Percentiles rank a stretch among this genome's conserved stretches.
These are phyloP conservation scores for Aspergillus indologenus DNA, from an alignment of 495 filamentous ascomycete species.

Conservation along the genomic window DNA sequence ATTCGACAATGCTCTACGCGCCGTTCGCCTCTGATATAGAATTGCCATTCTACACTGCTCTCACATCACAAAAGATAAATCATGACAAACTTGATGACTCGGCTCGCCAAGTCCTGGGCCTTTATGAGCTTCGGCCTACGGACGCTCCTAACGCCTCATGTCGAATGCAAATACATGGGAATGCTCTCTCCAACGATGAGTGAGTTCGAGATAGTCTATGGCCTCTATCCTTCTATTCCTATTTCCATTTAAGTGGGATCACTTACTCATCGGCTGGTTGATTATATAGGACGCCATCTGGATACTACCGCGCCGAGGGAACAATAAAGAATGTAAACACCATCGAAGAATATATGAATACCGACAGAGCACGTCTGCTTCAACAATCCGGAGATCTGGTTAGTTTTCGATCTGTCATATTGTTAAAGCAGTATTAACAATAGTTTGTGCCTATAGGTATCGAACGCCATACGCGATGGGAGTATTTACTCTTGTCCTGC, in stretches of 20 bases:
- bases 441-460: conserved; percentile 59
- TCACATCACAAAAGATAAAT: conserved; percentile 88
- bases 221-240: background rate
- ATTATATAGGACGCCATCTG: conserved; percentile 60
- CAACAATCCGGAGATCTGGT: conserved; percentile 73
- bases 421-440: background rate
- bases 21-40: conserved; percentile 93
- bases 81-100: conserved; percentile 95
- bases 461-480: conserved; percentile 94
- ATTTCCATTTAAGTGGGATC: background rate
- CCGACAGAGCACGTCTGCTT: conserved; percentile 69
- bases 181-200: conserved; percentile 78
- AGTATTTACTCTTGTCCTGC: conserved; percentile 94
- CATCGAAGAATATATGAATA: conserved; percentile 82
- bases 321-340: conserved; percentile 96
- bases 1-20: conserved; percentile 57
- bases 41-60: conserved; percentile 85
- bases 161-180: conserved; percentile 84
- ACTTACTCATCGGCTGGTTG: background rate
- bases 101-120: conserved; percentile 76
- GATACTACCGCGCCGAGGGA: conserved; percentile 80
- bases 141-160: conserved; percentile 68
- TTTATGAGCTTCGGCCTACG: conserved; percentile 77
- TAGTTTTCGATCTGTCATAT: conserved; percentile 23
- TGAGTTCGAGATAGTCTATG: conserved; percentile 43